These are phyloP conservation scores for Tetraselmis striata DNA, from an alignment of 139 green algal species.

Conservation along the genomic window DNA sequence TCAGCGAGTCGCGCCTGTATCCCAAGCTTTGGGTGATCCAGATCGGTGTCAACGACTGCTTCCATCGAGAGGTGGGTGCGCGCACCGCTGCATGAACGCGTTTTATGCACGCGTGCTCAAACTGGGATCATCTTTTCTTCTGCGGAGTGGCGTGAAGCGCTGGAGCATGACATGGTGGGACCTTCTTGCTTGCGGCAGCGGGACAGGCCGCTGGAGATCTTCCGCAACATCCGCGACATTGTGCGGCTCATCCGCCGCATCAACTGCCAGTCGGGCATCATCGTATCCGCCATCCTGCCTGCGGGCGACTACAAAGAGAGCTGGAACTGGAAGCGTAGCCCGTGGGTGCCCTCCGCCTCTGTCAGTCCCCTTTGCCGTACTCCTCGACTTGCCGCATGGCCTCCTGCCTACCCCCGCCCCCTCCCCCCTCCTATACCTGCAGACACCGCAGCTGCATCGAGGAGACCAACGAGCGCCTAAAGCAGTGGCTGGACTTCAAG, in stretches of 20 bases:
- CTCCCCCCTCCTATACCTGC: too few species aligned
- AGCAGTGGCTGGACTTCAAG: neutral
- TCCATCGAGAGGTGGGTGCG: neutral
- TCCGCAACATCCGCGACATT: neutral
- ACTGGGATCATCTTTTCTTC: too few species aligned
- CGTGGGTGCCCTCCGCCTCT: neutral
- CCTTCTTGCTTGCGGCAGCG: neutral
- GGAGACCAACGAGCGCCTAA: neutral
- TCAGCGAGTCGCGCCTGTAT: neutral
- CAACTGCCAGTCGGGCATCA: neutral
- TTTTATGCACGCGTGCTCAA: too few species aligned
- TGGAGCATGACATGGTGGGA: too few species aligned
- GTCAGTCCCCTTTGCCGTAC: too few species aligned
- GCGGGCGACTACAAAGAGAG: neutral
- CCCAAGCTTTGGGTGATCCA: neutral
- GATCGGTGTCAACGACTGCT: neutral
- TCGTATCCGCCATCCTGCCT: neutral
- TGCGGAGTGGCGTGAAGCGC: too few species aligned
- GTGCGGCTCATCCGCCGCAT: neutral
- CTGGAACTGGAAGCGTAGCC: neutral
- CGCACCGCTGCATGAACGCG: too few species aligned
- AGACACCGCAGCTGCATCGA: neutral
- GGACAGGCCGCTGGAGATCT: neutral
- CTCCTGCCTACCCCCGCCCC: too few species aligned
- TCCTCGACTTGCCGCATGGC: too few species aligned